A percentile compares a stretch with the other conserved stretches of the same genome.
Evolutionary conservation across 139 green algal species (phyloP).

Genomic region (Picochlorum costavermella): DNA sequence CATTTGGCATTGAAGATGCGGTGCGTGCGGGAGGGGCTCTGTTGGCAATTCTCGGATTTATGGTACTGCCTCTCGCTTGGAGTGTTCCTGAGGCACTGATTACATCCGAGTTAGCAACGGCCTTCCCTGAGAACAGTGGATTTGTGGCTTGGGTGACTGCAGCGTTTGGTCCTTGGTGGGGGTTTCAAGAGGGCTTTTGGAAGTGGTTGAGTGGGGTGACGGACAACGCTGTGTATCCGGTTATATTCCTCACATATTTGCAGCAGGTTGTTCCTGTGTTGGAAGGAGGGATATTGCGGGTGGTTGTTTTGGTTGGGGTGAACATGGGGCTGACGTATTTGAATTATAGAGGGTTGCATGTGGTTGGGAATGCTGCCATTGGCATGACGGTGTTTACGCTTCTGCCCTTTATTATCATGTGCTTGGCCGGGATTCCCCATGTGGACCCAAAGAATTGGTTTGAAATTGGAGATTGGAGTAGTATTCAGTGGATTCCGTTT

Average conservation of each 20-base stretch:
- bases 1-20: slow-evolving; percentile 88
- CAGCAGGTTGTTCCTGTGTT: slow-evolving; percentile 22
- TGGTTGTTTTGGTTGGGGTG: slow-evolving; percentile 45
- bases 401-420: slow-evolving; percentile 77
- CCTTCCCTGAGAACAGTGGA: slow-evolving; percentile 92
- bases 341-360: slow-evolving; percentile 86
- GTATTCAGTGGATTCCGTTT: slow-evolving; percentile 75
- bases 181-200: slow-evolving; percentile 91
- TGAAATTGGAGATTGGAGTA: slow-evolving; percentile 32
- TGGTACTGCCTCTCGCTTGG: slow-evolving; percentile 79
- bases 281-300: slow-evolving; percentile 3
- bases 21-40: slow-evolving; percentile 70
- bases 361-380: slow-evolving; percentile 77
- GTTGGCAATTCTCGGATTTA: slow-evolving; percentile 72
- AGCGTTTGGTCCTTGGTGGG: slow-evolving; percentile 93
- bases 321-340: slow-evolving; percentile 64
- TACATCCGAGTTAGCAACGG: slow-evolving; percentile 82
- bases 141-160: slow-evolving; percentile 91
- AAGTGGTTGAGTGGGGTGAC: slow-evolving; percentile 86
- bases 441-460: slow-evolving; percentile 59
- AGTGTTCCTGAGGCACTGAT: slow-evolving; percentile 87
- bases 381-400: slow-evolving; percentile 68
- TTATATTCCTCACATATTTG: slow-evolving; percentile 90
- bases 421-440: slow-evolving; percentile 45
- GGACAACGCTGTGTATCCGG: slow-evolving; percentile 93